Evolutionary conservation across 805 yeast species (phyloP), one percentile per base, ranked within the genome.

Genomic region (Barnettozyma sp.): DNA sequence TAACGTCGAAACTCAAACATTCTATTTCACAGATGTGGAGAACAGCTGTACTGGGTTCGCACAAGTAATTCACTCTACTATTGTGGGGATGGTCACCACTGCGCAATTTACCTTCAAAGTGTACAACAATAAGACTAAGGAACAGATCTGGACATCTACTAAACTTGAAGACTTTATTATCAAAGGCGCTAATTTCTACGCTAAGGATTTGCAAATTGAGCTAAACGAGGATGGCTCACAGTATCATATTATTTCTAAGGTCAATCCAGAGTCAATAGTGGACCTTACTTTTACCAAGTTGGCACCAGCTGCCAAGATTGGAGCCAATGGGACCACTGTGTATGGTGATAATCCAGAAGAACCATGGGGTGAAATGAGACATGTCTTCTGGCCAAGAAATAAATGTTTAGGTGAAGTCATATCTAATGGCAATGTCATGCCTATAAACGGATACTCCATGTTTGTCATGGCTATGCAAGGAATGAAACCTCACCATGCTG

Each of bases 401-500:
- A 43, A 61, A 15, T 81, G 76, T 30, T 55, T 52, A 14, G 98
- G 98, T 54, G 65, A 73, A 14, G 60, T 92, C 43, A 67, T 62
- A 26, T 70, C 57, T 59, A 45, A 61, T 60, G 41, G 36, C 14
- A 39, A 42, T 21, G 43, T 44, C 21, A 38, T 46, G 27, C 43
- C 51, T 4, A 65, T 59, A 20, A 47, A 52, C 20, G 57, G 56
- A 19, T 48, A 41, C 13, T 70, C 86, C 33, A 82, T 92, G 94
- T 88, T 78, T 55, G 95, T 90, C 36, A 80, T 84, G 90, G 98
- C 98, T 6, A 65, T 86, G 48, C 98, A 92, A 66, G 97, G 97
- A 43, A 88, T 92, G 97, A 92, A 92, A 62, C 98, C 98, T 7
- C 97, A 92, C 61, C 98, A 92, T 62, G 96, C 97, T 23, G 98